A percentile compares a stretch with the other conserved stretches of the same genome.
Evolutionary conservation across 352 stramenopile species (phyloP).

Genomic region (Globisporangium camurandrum): DNA sequence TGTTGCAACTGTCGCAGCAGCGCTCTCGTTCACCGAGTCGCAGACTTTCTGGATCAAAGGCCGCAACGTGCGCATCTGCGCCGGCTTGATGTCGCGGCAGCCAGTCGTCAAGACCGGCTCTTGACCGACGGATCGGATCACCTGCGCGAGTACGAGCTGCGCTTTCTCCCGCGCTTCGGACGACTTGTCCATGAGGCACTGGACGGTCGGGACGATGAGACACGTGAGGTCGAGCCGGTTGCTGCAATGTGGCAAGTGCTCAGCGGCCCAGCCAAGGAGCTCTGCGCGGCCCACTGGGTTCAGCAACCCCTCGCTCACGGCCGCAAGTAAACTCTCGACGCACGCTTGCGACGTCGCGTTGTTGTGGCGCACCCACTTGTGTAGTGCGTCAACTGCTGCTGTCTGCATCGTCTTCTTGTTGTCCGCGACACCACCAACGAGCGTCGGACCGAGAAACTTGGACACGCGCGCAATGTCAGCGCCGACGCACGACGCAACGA

Average conservation of each 20-base stretch:
- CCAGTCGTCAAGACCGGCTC: slow-evolving; percentile 58
- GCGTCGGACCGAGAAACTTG: slow-evolving; percentile 60
- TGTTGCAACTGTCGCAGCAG: slow-evolving; percentile 6
- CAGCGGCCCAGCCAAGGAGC: slow-evolving; percentile 62
- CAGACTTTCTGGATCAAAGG: slow-evolving; percentile 77
- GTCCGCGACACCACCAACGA: slow-evolving; percentile 69
- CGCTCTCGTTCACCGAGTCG: slow-evolving; percentile 28
- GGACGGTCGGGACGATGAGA: slow-evolving; percentile 62
- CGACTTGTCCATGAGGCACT: slow-evolving; percentile 80
- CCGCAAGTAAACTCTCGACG: slow-evolving; percentile 63
- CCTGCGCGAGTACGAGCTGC: slow-evolving; percentile 61
- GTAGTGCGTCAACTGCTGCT: slow-evolving; percentile 63
- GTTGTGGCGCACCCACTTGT: slow-evolving; percentile 82
- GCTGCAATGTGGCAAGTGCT: slow-evolving; percentile 57
- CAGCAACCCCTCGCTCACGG: slow-evolving; percentile 57
- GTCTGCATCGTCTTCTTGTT: slow-evolving; percentile 88
- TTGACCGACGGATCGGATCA: slow-evolving; percentile 79
- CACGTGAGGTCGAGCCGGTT: slow-evolving; percentile 60
- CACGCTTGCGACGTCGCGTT: slow-evolving; percentile 50
- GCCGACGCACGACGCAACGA: slow-evolving; percentile 68
- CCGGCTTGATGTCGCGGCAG: slow-evolving; percentile 79
- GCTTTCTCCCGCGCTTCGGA: slow-evolving; percentile 79
- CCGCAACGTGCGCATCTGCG: slow-evolving; percentile 80
- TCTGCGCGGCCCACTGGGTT: slow-evolving; percentile 78
- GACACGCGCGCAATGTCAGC: slow-evolving; percentile 75